Base-by-base conservation (phyloP, 345 rosid genomes). In the Gossypium raimondii region DNA sequence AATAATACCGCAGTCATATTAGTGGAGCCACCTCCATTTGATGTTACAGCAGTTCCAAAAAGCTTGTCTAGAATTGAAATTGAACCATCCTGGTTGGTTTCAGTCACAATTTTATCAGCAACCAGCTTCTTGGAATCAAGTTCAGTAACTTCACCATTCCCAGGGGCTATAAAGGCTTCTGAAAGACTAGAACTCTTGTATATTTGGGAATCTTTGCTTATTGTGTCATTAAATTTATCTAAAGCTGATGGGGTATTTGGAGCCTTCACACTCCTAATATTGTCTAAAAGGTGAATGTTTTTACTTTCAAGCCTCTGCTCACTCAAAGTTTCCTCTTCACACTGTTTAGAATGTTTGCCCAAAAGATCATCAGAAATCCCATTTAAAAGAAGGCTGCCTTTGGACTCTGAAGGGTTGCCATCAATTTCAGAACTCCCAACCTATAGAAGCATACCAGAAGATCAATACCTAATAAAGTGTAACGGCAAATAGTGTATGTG, bases 21-120 rank as follows among this genome's bases (percentile, higher is more conserved):
- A 67, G 89, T 74, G 68, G 92, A 73, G 76, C 76, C 88, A 56
- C 81, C 82, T 77, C 57, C 85, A 75, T 84, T 84, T 78, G 83
- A 74, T 63, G 88, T 83, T 70, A 84, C 78, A 56, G 88, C 88
- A 64, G 85, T 85, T 78, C 87, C 82, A 76, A 95, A 93, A 71
- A 89, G 80, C 84, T 88, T 92, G 77, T 93, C 97, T 58, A 95
- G 89, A 79, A 93, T 85, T 75, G 98, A 87, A 75, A 87, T 78
- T 71, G 90, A 81, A 63, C 80, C 80, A 43, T 73, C 74, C 20
- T 79, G 78, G 38, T 55, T 81, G 22, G 89, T 76, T 73, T 67
- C 84, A 50, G 77, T 87, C 58, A 69, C 69, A 77, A 77, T 70
- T 85, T 84, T 82, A 78, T 78, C 79, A 64, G 67, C 78, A 45